Percentiles rank a stretch among this genome's conserved stretches.
Conservation (phyloP, 2,329 filamentous ascomycete genomes). For the Chrysoporthe puriensis region DNA sequence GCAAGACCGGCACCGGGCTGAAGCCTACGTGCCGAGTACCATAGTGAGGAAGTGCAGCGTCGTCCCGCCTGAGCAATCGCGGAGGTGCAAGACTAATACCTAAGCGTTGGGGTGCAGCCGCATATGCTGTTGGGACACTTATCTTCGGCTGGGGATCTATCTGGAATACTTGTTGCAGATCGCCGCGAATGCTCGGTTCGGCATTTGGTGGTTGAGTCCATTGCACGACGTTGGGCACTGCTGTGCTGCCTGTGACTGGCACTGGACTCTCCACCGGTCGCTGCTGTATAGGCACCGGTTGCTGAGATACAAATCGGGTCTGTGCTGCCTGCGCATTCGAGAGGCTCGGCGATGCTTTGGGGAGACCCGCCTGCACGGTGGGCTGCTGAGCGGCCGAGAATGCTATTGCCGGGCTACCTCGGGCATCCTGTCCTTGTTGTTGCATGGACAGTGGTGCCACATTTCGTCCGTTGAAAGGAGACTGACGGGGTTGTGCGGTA, state of each 20-base stretch:
- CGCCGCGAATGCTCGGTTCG: conserved; percentile 3
- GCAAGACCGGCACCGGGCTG: neutral
- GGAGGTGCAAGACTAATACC: conserved; percentile 18
- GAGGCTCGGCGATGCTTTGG: conserved; percentile 5
- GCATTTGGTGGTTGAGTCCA: conserved; percentile 10
- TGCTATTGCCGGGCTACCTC: conserved; percentile 20
- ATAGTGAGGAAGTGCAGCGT: conserved; percentile 14
- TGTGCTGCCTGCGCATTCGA: conserved; percentile 20
- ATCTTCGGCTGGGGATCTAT: conserved; percentile 1
- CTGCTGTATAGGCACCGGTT: conserved; percentile 17
- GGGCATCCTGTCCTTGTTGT: conserved; percentile 19
- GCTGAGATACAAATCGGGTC: conserved; percentile 20
- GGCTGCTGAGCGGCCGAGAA: conserved; percentile 21
- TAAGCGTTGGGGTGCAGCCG: conserved; percentile 5
- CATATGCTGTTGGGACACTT: neutral
- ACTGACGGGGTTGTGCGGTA: conserved; percentile 23
- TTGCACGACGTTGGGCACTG: conserved; percentile 4
- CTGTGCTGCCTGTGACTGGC: neutral
- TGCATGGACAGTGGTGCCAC: conserved; percentile 22
- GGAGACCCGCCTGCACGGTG: conserved; percentile 5
- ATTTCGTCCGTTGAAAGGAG: conserved; percentile 24
- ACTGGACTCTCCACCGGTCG: conserved; percentile 3
- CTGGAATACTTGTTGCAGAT: conserved; percentile 4
- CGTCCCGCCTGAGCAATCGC: conserved; percentile 23
- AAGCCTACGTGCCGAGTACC: conserved; percentile 24